Percentiles rank a stretch among this genome's conserved stretches.
phyloP scores from a whole-genome alignment of 148 eudicot genomes.

The Pouteria glomerata region DNA sequence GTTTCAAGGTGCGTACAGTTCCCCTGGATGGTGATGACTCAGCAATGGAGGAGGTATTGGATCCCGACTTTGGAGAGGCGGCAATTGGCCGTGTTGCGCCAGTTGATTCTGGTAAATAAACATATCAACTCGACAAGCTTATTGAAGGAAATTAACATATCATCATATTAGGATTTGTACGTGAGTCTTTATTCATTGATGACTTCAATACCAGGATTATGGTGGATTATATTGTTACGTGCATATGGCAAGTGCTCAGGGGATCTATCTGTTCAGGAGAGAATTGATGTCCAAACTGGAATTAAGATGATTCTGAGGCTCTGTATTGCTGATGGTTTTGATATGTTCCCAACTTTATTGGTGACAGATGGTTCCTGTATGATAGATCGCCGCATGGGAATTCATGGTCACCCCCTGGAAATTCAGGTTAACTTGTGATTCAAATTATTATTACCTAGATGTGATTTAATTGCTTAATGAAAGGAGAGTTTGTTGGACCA shows the following conservation, averaged over 20 bases:
- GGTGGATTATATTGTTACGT: slow-evolving; percentile 59
- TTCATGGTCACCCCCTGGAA: slow-evolving; percentile 60
- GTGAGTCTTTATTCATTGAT: not conserved
- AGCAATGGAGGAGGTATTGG: slow-evolving; percentile 45
- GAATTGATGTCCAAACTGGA: slow-evolving; percentile 64
- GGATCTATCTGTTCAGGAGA: slow-evolving; percentile 51
- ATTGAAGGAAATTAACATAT: not conserved
- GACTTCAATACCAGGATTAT: slow-evolving; percentile 32
- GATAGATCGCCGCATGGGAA: slow-evolving; percentile 64
- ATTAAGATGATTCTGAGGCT: slow-evolving; percentile 51
- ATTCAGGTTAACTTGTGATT: slow-evolving; percentile 37
- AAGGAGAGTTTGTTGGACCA: not conserved
- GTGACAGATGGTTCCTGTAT: slow-evolving; percentile 62
- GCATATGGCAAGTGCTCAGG: slow-evolving; percentile 54
- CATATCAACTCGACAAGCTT: not conserved
- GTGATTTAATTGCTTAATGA: not conserved
- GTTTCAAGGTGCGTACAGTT: slow-evolving; percentile 46
- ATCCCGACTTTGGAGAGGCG: slow-evolving; percentile 61
- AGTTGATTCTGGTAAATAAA: slow-evolving; percentile 43
- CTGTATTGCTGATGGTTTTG: slow-evolving; percentile 60
- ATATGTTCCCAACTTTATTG: slow-evolving; percentile 57
- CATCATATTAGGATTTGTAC: not conserved
- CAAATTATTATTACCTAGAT: not conserved
- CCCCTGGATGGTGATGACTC: slow-evolving; percentile 40
- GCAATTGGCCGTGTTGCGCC: slow-evolving; percentile 63